Evolutionary conservation across 2,329 filamentous ascomycete species (phyloP).

Genomic region (Neodidymelliopsis sp.): DNA sequence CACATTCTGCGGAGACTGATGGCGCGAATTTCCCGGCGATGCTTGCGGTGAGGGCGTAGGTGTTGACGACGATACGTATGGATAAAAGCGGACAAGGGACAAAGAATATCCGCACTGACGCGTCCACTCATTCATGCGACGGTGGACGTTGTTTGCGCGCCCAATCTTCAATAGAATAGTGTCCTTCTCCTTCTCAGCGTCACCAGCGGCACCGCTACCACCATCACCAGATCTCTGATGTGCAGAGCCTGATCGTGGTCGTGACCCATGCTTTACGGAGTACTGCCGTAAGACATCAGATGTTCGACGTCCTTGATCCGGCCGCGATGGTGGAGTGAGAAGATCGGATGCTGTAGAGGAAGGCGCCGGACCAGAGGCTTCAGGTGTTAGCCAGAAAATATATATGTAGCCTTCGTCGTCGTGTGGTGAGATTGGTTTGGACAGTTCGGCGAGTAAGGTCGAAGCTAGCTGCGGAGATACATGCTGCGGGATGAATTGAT

Average conservation of each 20-base stretch:
- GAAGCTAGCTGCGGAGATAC: constrained; percentile 74
- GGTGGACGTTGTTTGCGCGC: constrained; percentile 81
- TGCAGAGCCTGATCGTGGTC: constrained; percentile 11
- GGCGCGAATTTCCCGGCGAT: constrained; percentile 26
- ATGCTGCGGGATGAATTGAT: constrained; percentile 73
- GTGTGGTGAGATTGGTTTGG: constrained; percentile 73
- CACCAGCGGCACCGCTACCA: not conserved
- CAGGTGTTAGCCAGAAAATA: constrained; percentile 91
- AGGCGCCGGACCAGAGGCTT: constrained; percentile 64
- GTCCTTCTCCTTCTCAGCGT: constrained; percentile 47
- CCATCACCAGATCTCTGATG: constrained; percentile 29
- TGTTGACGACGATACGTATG: constrained; percentile 64
- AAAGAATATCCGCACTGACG: constrained; percentile 91
- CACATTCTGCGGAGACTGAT: constrained; percentile 3
- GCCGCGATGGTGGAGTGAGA: constrained; percentile 63
- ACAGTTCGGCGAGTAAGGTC: constrained; percentile 76
- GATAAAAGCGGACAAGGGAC: constrained; percentile 89
- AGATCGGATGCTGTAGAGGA: constrained; percentile 52
- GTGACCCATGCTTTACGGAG: constrained; percentile 30
- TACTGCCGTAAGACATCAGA: constrained; percentile 46
- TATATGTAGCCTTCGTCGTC: constrained; percentile 93
- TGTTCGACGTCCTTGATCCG: constrained; percentile 38
- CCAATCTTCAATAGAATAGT: constrained; percentile 74
- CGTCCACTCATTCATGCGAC: constrained; percentile 90
- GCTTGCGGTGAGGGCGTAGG: constrained; percentile 35